Conservation (phyloP, 192 early-diverging fungal genomes). For the Coemansia sp. region DNA sequence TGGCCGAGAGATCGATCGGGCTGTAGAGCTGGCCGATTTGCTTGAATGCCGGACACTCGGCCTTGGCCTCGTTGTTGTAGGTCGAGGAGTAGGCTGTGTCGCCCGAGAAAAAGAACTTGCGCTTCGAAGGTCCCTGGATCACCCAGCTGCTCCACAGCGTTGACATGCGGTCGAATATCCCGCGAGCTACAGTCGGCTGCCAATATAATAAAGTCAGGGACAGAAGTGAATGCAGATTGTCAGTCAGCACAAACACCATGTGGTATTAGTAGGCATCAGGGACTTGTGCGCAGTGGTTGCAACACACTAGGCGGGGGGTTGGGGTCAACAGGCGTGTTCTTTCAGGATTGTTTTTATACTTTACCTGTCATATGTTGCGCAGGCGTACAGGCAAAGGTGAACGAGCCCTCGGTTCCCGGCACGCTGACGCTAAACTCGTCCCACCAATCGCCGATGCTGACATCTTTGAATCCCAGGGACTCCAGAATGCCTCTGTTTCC, state of each 20-base stretch:
- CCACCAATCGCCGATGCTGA: slow-evolving; percentile 79
- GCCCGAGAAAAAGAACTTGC: slow-evolving; percentile 49
- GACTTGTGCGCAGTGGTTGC: too few relatives aligned
- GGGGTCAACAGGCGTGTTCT: neutral
- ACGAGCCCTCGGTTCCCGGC: neutral
- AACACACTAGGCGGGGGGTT: too few relatives aligned
- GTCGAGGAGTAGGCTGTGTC: slow-evolving; percentile 81
- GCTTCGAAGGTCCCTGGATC: slow-evolving; percentile 41
- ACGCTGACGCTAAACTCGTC: slow-evolving; percentile 51
- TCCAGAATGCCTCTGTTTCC: slow-evolving; percentile 69
- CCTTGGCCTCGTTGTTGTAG: slow-evolving; percentile 51
- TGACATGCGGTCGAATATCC: slow-evolving; percentile 61
- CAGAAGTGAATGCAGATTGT: too few relatives aligned
- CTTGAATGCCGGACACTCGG: slow-evolving; percentile 78
- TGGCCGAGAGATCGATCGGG: slow-evolving; percentile 69
- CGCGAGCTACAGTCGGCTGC: slow-evolving; percentile 31
- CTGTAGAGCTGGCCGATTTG: slow-evolving; percentile 74
- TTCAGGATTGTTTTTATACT: neutral
- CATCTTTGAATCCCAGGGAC: slow-evolving; percentile 54
- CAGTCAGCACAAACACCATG: too few relatives aligned
- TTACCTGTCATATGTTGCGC: slow-evolving; percentile 54
- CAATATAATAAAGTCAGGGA: neutral
- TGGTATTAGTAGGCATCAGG: too few relatives aligned
- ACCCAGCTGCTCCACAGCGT: slow-evolving; percentile 83
- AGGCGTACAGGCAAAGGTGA: slow-evolving; percentile 70